phyloP scores from a whole-genome alignment of 2,329 filamentous ascomycete genomes.

The Claviceps cyperi region DNA sequence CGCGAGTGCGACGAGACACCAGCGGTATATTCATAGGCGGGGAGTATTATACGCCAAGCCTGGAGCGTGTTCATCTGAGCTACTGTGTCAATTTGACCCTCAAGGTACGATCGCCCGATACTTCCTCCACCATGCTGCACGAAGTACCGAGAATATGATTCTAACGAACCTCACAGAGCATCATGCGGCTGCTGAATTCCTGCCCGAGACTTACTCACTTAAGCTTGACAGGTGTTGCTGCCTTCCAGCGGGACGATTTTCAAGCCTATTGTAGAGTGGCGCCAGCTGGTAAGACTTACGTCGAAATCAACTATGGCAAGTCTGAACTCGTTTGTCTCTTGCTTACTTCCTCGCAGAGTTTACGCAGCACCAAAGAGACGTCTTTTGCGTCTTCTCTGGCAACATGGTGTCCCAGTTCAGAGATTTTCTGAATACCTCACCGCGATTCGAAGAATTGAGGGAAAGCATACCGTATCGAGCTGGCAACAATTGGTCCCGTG shows the following conservation, averaged over 20 bases:
- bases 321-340: not conserved
- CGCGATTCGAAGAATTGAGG: slow-evolving; percentile 31
- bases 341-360: slow-evolving; percentile 48
- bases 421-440: slow-evolving; percentile 53
- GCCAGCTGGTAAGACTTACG: slow-evolving; percentile 43
- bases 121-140: not conserved
- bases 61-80: slow-evolving; percentile 91
- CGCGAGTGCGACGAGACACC: slow-evolving; percentile 32
- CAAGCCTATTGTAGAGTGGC: slow-evolving; percentile 76
- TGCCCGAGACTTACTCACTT: slow-evolving; percentile 89
- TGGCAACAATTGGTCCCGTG: slow-evolving; percentile 6
- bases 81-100: slow-evolving; percentile 82
- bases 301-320: not conserved
- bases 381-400: slow-evolving; percentile 96
- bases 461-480: slow-evolving; percentile 14
- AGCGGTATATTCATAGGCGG: slow-evolving; percentile 32
- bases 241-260: slow-evolving; percentile 76
- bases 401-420: slow-evolving; percentile 66
- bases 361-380: slow-evolving; percentile 83
- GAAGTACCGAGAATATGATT: not conserved
- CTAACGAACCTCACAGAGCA: slow-evolving; percentile 45
- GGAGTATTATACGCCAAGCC: slow-evolving; percentile 45
- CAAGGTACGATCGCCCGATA: slow-evolving; percentile 39
- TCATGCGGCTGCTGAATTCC: slow-evolving; percentile 74
- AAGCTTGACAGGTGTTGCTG: slow-evolving; percentile 83